Percentiles rank a stretch among this genome's conserved stretches.
phyloP scores from a whole-genome alignment of 2,329 filamentous ascomycete species.

The Sclerotinia trifoliorum region DNA sequence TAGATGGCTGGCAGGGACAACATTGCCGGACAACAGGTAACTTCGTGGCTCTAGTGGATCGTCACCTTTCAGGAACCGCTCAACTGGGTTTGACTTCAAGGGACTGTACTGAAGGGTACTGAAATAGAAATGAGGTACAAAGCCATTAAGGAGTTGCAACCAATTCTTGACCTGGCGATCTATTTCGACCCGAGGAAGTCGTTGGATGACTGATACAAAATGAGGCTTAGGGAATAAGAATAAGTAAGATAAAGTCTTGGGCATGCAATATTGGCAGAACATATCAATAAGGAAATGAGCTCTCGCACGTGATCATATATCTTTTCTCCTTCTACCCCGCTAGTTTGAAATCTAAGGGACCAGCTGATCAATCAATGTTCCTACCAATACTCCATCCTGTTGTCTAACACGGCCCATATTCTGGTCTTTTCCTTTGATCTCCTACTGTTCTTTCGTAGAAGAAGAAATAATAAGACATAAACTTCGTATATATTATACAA shows the following conservation, averaged over 20 bases:
- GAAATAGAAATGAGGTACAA: not conserved
- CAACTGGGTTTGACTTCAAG: too few species aligned
- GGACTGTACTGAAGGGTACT: too few species aligned
- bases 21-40: not conserved
- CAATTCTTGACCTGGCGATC: not conserved
- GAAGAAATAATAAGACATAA: not conserved
- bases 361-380: not conserved
- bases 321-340: not conserved
- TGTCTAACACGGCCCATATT: slow-evolving; percentile 5
- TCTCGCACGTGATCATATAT: not conserved
- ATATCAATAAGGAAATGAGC: not conserved
- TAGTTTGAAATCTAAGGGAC: not conserved
- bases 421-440: not conserved
- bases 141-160: too few species aligned
- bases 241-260: too few species aligned
- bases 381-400: not conserved
- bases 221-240: not conserved
- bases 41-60: not conserved
- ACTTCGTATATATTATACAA: not conserved
- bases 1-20: not conserved
- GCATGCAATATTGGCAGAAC: not conserved
- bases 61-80: not conserved
- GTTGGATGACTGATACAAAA: not conserved
- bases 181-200: not conserved
- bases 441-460: not conserved